These are phyloP conservation scores for Tetrahymena elliotti DNA, from an alignment of 73 alveolate species.

Conservation along the genomic window DNA sequence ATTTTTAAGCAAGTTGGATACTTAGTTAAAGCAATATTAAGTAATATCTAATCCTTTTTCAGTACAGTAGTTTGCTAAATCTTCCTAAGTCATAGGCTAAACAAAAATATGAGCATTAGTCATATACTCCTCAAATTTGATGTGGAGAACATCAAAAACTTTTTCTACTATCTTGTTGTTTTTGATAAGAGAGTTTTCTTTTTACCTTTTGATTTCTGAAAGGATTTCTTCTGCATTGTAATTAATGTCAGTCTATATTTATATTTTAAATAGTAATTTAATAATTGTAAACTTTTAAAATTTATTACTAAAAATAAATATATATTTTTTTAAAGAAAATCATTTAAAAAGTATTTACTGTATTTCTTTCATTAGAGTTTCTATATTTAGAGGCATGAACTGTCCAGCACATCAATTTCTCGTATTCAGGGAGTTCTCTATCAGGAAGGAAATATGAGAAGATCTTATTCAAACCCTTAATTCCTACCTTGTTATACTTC, in stretches of 20 bases:
- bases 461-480: not conserved
- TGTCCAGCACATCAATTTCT: not conserved
- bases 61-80: not conserved
- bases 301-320: too few relatives aligned
- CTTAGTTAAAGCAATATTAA: not conserved
- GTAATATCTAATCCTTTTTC: not conserved
- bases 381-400: not conserved
- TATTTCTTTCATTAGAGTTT: not conserved
- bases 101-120: not conserved
- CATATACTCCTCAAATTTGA: not conserved
- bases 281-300: not conserved
- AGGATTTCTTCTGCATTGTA: not conserved
- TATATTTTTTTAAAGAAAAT: too few relatives aligned
- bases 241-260: not conserved
- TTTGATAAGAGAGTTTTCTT: not conserved
- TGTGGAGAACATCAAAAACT: not conserved
- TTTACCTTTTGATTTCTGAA: not conserved
- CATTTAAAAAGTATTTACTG: not conserved
- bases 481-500: not conserved
- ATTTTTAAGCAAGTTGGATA: not conserved
- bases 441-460: not conserved
- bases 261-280: not conserved
- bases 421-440: not conserved
- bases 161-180: not conserved
- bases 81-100: not conserved